A percentile compares a stretch with the other conserved stretches of the same genome.
phyloP scores from a whole-genome alignment of 1,284 basidiomycete genomes.

The Trichosporon coremiiforme region DNA sequence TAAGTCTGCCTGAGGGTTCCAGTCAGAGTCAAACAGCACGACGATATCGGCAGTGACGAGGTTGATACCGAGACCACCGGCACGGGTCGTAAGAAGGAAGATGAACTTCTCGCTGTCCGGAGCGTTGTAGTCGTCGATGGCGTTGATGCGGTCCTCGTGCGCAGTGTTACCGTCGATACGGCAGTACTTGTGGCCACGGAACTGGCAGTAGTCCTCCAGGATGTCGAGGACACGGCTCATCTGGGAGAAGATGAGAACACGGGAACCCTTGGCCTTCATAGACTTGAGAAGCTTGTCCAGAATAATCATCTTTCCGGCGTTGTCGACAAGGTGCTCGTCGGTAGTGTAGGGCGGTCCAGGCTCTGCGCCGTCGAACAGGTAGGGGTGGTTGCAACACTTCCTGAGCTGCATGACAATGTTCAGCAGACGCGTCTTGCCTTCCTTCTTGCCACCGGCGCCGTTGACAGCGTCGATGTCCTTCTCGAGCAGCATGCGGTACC shows the following conservation, averaged over 20 bases:
- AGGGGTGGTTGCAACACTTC: constrained; percentile 64
- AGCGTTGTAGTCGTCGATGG: constrained; percentile 98
- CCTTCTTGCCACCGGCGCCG: constrained; percentile 94
- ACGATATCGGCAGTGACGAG: constrained; percentile 94
- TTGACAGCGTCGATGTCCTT: constrained; percentile 99
- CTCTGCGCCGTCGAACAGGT: constrained; percentile 85
- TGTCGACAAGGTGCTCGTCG: constrained; percentile 93
- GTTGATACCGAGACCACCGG: constrained; percentile 98
- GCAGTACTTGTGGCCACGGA: constrained; percentile 89
- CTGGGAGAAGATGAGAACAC: constrained; percentile 96
- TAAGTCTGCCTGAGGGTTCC: constrained; percentile 98
- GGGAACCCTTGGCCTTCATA: constrained; percentile 90
- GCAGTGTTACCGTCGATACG: constrained; percentile 95
- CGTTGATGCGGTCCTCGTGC: constrained; percentile 91
- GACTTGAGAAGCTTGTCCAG: constrained; percentile 87
- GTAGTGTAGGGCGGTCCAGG: constrained; percentile 98
- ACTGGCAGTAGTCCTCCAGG: constrained; percentile 95
- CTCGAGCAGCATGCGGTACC: constrained; percentile 94
- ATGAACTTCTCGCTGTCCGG: constrained; percentile 94
- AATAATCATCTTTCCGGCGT: constrained; percentile 96
- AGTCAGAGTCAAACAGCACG: constrained; percentile 96
- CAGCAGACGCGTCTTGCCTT: constrained; percentile 95
- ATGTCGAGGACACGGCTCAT: constrained; percentile 97
- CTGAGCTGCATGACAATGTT: constrained; percentile 99
- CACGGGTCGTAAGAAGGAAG: constrained; percentile 94